Evolutionary conservation across 1,284 basidiomycete species (phyloP).

Genomic region (Schizophyllum commune): DNA sequence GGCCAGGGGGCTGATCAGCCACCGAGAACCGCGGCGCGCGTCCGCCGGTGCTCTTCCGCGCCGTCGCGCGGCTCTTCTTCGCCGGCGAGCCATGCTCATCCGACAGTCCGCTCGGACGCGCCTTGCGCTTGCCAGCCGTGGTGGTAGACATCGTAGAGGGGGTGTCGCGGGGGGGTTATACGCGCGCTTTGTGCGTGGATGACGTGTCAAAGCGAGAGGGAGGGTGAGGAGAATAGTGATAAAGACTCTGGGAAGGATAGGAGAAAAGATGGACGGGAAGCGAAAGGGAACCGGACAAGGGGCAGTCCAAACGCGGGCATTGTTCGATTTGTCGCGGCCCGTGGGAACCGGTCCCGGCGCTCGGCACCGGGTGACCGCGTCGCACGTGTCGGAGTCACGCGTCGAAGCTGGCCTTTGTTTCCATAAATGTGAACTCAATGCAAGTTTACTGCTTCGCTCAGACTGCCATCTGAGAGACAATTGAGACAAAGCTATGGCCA

Average conservation of each 20-base stretch:
- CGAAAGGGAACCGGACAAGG: constrained; percentile 17
- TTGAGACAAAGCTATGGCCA: background rate
- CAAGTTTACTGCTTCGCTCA: background rate
- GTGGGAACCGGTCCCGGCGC: background rate
- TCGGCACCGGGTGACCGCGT: background rate
- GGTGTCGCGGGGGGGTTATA: background rate
- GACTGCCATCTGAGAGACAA: background rate
- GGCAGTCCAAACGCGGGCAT: constrained; percentile 4
- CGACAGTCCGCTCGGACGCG: constrained; percentile 12
- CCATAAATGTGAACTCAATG: constrained; percentile 17
- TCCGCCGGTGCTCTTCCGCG: constrained; percentile 71
- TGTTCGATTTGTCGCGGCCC: background rate
- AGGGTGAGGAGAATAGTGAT: background rate
- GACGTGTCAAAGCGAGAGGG: background rate
- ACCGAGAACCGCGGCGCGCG: constrained; percentile 25
- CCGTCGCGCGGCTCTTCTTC: constrained; percentile 50
- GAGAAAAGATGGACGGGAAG: background rate
- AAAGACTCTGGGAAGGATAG: background rate
- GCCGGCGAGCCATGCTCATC: constrained; percentile 40
- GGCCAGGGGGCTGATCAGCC: constrained; percentile 9
- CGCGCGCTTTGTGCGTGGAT: background rate
- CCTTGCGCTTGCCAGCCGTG: constrained; percentile 12
- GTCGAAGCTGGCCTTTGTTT: constrained; percentile 12
- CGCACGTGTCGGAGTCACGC: background rate
- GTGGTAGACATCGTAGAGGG: background rate